Evolutionary conservation across 148 eudicot species (phyloP), one percentile per base, ranked within the genome.

Genomic region (Arctostaphylos glauca): DNA sequence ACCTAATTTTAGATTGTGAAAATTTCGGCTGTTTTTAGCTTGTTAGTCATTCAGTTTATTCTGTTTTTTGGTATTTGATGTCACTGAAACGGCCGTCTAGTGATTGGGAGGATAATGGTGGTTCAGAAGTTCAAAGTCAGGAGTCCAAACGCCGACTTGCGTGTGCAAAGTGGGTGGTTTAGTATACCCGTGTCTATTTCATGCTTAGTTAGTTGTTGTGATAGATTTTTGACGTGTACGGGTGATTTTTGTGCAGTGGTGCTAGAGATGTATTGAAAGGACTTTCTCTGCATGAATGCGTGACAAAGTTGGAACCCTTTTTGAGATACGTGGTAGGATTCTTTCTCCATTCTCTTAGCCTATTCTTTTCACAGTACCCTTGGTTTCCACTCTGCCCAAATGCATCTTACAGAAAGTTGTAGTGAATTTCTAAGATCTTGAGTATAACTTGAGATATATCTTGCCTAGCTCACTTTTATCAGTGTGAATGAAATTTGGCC

Each of bases 251-350:
- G 70, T 84, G 86, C 88, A 87, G 92, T 73, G 79, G 80, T 74
- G 83, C 80, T 80, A 87, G 87, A 83, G 81, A 89, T 81, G 88
- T 79, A 53, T 58, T 84, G 86, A 86, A 77, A 73, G 91, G 86
- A 77, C 2, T 47, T 74, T 19, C 77, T 15, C 15, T 86, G 56
- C 87, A 90, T 73, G 92, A 90, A 67, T 49, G 89, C 1, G 86
- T 64, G 16, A 60, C 53, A 3, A 85, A 62, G 48, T 81, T 93
- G 83, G 97, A 90, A 79, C 92, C 93, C 70, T 50, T 89, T 18
- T 2, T 93, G 13, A 86, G 91, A 43, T 82, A 74, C 48, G 86
- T 85, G 92, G 97, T 93, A 93, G 52, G 92, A 71, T 80, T 52
- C 68, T 7, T 56, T 83, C 73, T 74, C 21, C 62, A 10, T 9